Evolutionary conservation across 164 flowering plant species (phyloP).

Genomic region (Umbellularia californica): DNA sequence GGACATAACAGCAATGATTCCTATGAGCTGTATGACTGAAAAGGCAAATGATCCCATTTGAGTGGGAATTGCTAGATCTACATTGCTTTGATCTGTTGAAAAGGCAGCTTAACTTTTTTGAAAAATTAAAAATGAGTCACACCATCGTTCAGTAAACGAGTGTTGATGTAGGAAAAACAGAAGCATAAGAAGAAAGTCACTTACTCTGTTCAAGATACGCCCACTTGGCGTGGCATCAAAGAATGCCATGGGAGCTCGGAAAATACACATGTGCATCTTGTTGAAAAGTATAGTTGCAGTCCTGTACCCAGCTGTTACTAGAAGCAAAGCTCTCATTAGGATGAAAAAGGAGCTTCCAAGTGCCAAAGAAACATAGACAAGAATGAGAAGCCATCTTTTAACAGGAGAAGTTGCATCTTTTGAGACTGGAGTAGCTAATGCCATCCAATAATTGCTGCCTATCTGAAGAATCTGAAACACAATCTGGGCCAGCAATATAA

Average conservation of each 20-base stretch:
- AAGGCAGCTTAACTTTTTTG: background rate
- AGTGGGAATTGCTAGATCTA: slow-evolving; percentile 50
- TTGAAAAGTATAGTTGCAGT: slow-evolving; percentile 70
- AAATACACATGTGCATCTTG: slow-evolving; percentile 73
- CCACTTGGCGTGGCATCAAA: slow-evolving; percentile 96
- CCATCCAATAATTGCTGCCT: slow-evolving; percentile 97
- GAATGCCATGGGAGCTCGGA: slow-evolving; percentile 94
- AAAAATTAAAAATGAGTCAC: too few species aligned
- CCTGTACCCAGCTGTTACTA: slow-evolving; percentile 58
- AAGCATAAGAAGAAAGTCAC: slow-evolving; percentile 3
- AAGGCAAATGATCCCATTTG: slow-evolving; percentile 46
- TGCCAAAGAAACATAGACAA: slow-evolving; percentile 66
- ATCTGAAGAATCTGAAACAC: slow-evolving; percentile 73
- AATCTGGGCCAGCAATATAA: slow-evolving; percentile 54
- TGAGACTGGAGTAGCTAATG: slow-evolving; percentile 79
- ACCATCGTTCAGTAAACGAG: background rate
- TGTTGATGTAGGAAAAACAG: background rate
- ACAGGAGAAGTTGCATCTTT: slow-evolving; percentile 43
- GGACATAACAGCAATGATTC: slow-evolving; percentile 79
- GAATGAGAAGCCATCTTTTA: slow-evolving; percentile 30
- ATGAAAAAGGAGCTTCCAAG: slow-evolving; percentile 62
- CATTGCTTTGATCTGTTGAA: slow-evolving; percentile 80
- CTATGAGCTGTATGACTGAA: slow-evolving; percentile 61
- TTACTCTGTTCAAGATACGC: slow-evolving; percentile 76
- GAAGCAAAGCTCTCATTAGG: slow-evolving; percentile 45